phyloP scores from a whole-genome alignment of 148 eudicot species.

The Diospyros kaki region DNA sequence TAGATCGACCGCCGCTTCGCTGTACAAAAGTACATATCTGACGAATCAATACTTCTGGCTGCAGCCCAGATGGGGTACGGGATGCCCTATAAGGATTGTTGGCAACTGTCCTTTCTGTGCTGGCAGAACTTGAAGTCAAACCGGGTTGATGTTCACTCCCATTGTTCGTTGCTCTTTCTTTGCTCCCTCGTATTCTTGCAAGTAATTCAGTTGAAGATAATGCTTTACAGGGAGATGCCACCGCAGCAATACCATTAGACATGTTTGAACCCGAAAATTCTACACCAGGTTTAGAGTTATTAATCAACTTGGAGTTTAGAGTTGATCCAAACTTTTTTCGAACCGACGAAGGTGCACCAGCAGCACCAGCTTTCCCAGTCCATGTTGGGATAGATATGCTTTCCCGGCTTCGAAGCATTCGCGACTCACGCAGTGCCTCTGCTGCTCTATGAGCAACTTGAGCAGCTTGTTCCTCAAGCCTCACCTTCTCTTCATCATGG shows the following conservation, averaged over 20 bases:
- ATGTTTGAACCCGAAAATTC: slow-evolving; percentile 24
- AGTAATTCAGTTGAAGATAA: slow-evolving; percentile 79
- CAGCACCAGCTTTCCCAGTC: slow-evolving; percentile 90
- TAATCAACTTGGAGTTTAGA: slow-evolving; percentile 52
- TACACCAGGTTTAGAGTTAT: slow-evolving; percentile 28
- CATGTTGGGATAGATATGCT: slow-evolving; percentile 81
- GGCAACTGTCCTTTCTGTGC: slow-evolving; percentile 20
- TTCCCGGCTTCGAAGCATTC: slow-evolving; percentile 75
- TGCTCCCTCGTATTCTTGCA: slow-evolving; percentile 69
- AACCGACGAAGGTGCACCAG: slow-evolving; percentile 85
- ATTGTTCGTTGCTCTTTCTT: slow-evolving; percentile 62
- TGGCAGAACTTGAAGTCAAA: slow-evolving; percentile 35
- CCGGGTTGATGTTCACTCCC: slow-evolving; percentile 79
- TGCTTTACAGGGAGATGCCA: slow-evolving; percentile 76
- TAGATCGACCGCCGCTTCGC: slow-evolving; percentile 60
- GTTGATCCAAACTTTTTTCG: slow-evolving; percentile 79
- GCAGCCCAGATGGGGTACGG: slow-evolving; percentile 41
- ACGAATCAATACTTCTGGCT: slow-evolving; percentile 76
- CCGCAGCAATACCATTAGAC: slow-evolving; percentile 48
- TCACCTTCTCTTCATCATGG: slow-evolving; percentile 74
- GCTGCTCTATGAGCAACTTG: slow-evolving; percentile 92
- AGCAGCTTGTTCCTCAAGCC: slow-evolving; percentile 80
- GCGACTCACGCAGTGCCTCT: slow-evolving; percentile 84
- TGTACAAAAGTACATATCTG: slow-evolving; percentile 87
- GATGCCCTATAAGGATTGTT: slow-evolving; percentile 34